phyloP scores from a whole-genome alignment of 2,329 filamentous ascomycete genomes.

The Pseudogymnoascus sp. region DNA sequence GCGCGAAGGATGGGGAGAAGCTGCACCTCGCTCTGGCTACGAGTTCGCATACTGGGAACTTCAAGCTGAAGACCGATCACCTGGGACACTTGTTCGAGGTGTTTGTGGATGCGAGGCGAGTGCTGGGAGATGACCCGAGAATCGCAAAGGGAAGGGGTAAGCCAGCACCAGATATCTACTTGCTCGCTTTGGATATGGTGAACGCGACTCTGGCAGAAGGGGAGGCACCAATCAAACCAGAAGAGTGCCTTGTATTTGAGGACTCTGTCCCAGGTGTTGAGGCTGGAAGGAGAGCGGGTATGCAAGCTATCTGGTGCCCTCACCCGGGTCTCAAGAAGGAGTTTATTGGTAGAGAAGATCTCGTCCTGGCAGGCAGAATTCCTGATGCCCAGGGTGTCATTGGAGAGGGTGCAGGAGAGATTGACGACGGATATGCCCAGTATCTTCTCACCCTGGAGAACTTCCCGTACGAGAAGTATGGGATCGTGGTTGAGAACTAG shows the following conservation, averaged over 20 bases:
- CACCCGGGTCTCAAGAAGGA: slow-evolving; percentile 70
- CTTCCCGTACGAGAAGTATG: slow-evolving; percentile 52
- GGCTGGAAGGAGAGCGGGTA: slow-evolving; percentile 79
- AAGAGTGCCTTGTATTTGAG: slow-evolving; percentile 93
- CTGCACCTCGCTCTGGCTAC: slow-evolving; percentile 73
- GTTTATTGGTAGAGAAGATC: slow-evolving; percentile 65
- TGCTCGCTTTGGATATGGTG: slow-evolving; percentile 75
- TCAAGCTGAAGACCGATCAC: slow-evolving; percentile 35
- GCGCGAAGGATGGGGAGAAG: slow-evolving; percentile 34
- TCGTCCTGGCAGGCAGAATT: slow-evolving; percentile 75
- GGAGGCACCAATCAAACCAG: slow-evolving; percentile 59
- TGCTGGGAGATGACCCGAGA: slow-evolving; percentile 77
- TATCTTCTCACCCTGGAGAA: slow-evolving; percentile 41
- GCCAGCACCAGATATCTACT: slow-evolving; percentile 88
- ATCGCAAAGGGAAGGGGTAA: slow-evolving; percentile 79
- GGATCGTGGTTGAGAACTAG: slow-evolving; percentile 34
- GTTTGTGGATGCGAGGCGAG: slow-evolving; percentile 61
- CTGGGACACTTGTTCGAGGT: slow-evolving; percentile 49
- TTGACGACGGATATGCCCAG: slow-evolving; percentile 53
- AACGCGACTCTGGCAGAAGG: slow-evolving; percentile 61
- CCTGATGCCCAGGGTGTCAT: slow-evolving; percentile 34
- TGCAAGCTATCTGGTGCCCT: slow-evolving; percentile 90
- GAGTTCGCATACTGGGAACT: slow-evolving; percentile 47
- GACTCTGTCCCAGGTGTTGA: slow-evolving; percentile 92
- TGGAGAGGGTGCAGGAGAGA: slow-evolving; percentile 33